Evolutionary conservation across 441 rosid genomes (phyloP).

Genomic region (Jatropha multifida): DNA sequence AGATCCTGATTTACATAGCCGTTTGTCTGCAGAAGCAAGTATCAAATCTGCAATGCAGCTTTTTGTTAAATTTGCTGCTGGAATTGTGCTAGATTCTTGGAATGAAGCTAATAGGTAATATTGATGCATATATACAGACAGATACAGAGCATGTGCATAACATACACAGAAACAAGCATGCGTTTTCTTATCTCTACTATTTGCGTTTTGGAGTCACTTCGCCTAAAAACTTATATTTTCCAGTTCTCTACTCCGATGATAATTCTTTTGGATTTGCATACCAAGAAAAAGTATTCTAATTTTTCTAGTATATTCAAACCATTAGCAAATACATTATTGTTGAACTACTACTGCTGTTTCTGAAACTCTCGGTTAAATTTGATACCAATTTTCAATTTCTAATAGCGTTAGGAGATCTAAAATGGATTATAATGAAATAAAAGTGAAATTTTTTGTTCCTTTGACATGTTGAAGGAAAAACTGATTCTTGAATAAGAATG

Average conservation of each 20-base stretch:
- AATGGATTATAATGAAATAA: not conserved
- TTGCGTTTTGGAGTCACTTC: not conserved
- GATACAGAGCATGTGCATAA: not conserved
- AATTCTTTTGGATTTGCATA: not conserved
- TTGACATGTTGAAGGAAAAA: too few relatives aligned
- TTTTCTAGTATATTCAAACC: not conserved
- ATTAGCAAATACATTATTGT: not conserved
- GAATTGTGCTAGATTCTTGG: slow-evolving; percentile 86
- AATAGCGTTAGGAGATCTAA: not conserved
- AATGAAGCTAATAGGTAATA: slow-evolving; percentile 76
- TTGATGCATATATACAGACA: not conserved
- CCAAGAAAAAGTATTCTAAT: not conserved
- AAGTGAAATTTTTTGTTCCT: too few relatives aligned
- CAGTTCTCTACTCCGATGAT: not conserved
- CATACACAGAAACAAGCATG: too few relatives aligned
- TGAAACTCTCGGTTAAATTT: not conserved
- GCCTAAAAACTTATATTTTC: not conserved
- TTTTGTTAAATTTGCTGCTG: slow-evolving; percentile 86
- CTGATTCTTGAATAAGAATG: too few relatives aligned
- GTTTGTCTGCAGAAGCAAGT: slow-evolving; percentile 84
- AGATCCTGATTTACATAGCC: slow-evolving; percentile 69
- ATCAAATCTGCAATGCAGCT: slow-evolving; percentile 91
- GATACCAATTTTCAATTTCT: not conserved
- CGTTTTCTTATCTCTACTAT: too few relatives aligned
- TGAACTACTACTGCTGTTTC: not conserved